Evolutionary conservation across 441 rosid genomes (phyloP), one percentile per base, ranked within the genome.

Genomic region (Pelargonium myrrhifolium): DNA sequence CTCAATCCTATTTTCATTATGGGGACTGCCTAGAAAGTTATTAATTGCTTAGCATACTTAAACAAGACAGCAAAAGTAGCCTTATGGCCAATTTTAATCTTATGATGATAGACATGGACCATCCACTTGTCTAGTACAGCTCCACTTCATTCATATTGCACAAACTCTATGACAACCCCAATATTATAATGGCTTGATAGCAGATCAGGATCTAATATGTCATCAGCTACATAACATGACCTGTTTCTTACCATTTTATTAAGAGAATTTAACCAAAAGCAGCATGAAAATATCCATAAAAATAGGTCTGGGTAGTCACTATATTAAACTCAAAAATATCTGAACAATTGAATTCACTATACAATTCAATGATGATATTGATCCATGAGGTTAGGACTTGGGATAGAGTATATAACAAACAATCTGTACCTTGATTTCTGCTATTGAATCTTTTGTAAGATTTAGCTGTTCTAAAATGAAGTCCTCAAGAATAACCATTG

Each of bases 401-500:
- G 31, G 31, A 10, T 58, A 58, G 62, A 58, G 62, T 58, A 49
- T 20, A 59, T 61, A 62, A 40, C 12, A 4, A 20, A 64, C 66
- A 3, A 47, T 45, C 26, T 35, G 66, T 84, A 90, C 98, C 98
- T 87, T 87, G 71, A 68, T 74, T 62, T 82, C 84, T 22, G 75
- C 67, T 53, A 82, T 65, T 60, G 80, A 74, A 65, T 82, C 88
- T 77, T 73, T 89, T 66, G 74, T 81, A 64, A 93, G 73, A 80
- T 79, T 83, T 68, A 91, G 77, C 75, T 77, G 92, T 70, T 87
- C 89, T 60, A 75, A 68, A 68, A 85, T 73, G 77, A 86, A 88
- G 47, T 80, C 83, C 80, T 86, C 82, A 65, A 88, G 72, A 39
- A 73, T 22, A 65, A 56, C 70, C 78, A 64, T 71, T 35, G 78